A percentile compares a stretch with the other conserved stretches of the same genome.
Conservation (phyloP, 495 filamentous ascomycete species). For the Geoglossum glabrum region DNA sequence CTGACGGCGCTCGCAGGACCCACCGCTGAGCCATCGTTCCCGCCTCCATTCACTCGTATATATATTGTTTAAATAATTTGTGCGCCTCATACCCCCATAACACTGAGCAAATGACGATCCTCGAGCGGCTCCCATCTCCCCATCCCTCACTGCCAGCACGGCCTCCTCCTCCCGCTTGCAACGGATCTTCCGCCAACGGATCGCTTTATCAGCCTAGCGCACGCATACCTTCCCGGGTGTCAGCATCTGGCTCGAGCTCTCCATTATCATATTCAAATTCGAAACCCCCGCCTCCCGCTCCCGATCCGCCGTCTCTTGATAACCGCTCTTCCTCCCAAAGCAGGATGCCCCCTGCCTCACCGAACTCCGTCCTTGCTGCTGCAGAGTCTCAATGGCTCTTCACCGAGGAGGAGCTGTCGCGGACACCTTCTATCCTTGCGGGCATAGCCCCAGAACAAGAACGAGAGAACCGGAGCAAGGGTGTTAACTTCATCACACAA, state of each 20-base stretch:
- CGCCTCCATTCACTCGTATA: not conserved
- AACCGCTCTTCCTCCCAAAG: not conserved
- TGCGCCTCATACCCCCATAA: not conserved
- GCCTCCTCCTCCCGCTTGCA: not conserved
- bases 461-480: conserved; percentile 60
- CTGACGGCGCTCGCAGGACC: not conserved
- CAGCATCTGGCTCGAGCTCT: not conserved
- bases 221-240: not conserved
- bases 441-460: conserved; percentile 60
- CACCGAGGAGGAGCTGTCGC: conserved; percentile 57
- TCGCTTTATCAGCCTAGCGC: not conserved
- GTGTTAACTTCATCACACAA: conserved; percentile 88
- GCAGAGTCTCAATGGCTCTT: conserved; percentile 73
- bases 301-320: not conserved
- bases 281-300: not conserved
- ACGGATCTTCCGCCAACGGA: not conserved
- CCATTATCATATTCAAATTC: not conserved
- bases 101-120: not conserved
- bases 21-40: not conserved
- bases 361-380: conserved; percentile 10
- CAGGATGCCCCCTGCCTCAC: conserved; percentile 7
- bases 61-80: not conserved
- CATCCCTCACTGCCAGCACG: not conserved
- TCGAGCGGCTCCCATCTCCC: not conserved
- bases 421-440: conserved; percentile 67